These are phyloP conservation scores for Rhizopus sp. DNA, from an alignment of 371 early-diverging fungal genomes.

Conservation along the genomic window DNA sequence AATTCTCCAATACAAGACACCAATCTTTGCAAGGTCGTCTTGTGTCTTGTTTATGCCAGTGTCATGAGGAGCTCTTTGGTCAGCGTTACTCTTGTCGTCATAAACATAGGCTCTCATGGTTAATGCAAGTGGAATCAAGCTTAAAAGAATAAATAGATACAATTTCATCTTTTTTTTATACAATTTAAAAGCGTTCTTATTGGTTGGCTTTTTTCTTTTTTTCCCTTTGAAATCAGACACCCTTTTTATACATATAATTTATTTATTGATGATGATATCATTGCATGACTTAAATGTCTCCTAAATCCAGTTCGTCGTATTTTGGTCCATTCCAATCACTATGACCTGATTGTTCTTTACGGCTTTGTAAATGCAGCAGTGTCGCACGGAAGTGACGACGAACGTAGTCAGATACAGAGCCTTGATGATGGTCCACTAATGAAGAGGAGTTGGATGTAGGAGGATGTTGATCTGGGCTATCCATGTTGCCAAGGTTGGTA, in stretches of 20 bases:
- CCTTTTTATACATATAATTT: too few species aligned
- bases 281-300: conserved; percentile 17
- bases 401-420: conserved; percentile 61
- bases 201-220: neutral
- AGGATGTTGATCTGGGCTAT: conserved; percentile 66
- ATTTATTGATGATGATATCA: neutral
- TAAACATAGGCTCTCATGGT: conserved; percentile 76
- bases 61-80: conserved; percentile 79
- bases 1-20: conserved; percentile 77
- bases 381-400: conserved; percentile 66
- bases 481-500: conserved; percentile 69
- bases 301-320: conserved; percentile 32
- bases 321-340: conserved; percentile 24
- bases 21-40: conserved; percentile 64
- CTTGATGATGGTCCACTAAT: conserved; percentile 49
- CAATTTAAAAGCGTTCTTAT: neutral
- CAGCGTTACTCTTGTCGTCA: conserved; percentile 46
- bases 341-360: conserved; percentile 31
- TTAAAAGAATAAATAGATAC: conserved; percentile 1
- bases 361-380: conserved; percentile 51
- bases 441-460: conserved; percentile 63
- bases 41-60: conserved; percentile 59
- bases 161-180: neutral
- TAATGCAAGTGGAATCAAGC: neutral
- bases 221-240: too few species aligned